Base-by-base conservation (phyloP, 805 yeast species). In the Ogataea trehaloabstinens region DNA sequence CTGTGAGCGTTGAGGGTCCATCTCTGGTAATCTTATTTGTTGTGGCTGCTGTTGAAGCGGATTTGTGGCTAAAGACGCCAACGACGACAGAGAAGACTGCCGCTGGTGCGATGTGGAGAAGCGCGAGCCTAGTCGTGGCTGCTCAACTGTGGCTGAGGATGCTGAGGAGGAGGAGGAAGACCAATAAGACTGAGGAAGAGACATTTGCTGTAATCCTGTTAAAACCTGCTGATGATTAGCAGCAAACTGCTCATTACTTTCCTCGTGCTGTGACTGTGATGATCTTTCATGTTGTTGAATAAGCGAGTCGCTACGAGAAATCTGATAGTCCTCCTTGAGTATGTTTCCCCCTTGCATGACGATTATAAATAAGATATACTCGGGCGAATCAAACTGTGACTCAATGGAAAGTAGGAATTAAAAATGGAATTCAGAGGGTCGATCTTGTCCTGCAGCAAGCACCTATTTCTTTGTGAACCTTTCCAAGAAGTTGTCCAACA, bases 141-240 rank as follows among this genome's bases (percentile, higher is more conserved):
- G 24, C 8, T 39, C 13, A 5, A 47, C 18, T 6, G 48, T 20
- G 12, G 28, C 25, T 18, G 48, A 33, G 6, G 38, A 29, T 3
- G 30, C 17, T 13, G 49, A 27, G 6, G 47, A 19, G 12, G 46
- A 29, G 5, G 28, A 24, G 24, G 44, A 31, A n/a, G 48, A 34
- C 19, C 35, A 28, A 11, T 27, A 31, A 3, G 46, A 24, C 16
- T 28, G 38, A 13, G 56, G 56, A 13, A 48, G 29, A 2, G 56
- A 42, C 52, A 48, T 52, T 19, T 50, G 53, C 27, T 50, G 56
- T 10, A 48, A 30, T 2, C 53, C 56, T 6, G 45, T 39, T 13
- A 47, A 39, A 4, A 46, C 49, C 19, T 42, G 45, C 27, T 48
- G 52, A 17, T 47, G 55, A 29, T 31, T 44, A 31, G 44, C 34